Conservation (phyloP, 1,139 yeast genomes). For the Blastobotrys proliferans region DNA sequence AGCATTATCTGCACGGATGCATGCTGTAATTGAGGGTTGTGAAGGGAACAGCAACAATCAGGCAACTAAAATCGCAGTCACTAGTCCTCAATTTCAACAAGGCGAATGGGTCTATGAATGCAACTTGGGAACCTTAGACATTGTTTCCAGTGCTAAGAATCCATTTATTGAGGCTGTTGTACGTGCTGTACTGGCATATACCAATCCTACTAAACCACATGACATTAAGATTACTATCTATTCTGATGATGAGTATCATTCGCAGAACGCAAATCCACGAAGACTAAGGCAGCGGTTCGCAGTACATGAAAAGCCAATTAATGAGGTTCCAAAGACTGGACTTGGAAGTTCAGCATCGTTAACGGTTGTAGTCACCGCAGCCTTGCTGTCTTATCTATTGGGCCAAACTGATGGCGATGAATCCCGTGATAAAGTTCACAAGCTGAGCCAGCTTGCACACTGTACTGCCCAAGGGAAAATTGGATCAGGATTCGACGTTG, state of each 20-base stretch:
- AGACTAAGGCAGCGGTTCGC: conserved; percentile 41
- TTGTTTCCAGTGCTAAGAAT: conserved; percentile 37
- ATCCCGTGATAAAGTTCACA: conserved; percentile 49
- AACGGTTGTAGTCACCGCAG: conserved; percentile 74
- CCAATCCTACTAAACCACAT: conserved; percentile 32
- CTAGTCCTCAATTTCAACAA: conserved; percentile 74
- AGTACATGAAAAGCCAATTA: conserved; percentile 57
- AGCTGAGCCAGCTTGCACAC: conserved; percentile 82
- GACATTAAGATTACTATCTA: conserved; percentile 55
- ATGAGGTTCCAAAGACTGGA: conserved; percentile 86
- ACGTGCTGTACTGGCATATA: conserved; percentile 51
- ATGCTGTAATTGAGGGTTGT: conserved; percentile 50
- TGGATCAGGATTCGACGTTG: conserved; percentile 97
- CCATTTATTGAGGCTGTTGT: conserved; percentile 76
- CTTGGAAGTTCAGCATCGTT: conserved; percentile 95
- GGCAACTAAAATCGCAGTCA: conserved; percentile 41
- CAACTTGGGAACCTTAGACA: conserved; percentile 3
- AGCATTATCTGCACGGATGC: conserved; percentile 88
- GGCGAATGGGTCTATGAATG: conserved; percentile 66
- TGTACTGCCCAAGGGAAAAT: conserved; percentile 92
- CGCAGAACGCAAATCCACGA: conserved; percentile 42
- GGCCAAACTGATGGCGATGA: conserved; percentile 27
- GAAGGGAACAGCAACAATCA: background rate
- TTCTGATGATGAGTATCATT: conserved; percentile 89
- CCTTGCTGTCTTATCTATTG: conserved; percentile 50